These are phyloP conservation scores for Puya raimondii DNA, from an alignment of 176 grass and related monocot genomes.

Conservation along the genomic window DNA sequence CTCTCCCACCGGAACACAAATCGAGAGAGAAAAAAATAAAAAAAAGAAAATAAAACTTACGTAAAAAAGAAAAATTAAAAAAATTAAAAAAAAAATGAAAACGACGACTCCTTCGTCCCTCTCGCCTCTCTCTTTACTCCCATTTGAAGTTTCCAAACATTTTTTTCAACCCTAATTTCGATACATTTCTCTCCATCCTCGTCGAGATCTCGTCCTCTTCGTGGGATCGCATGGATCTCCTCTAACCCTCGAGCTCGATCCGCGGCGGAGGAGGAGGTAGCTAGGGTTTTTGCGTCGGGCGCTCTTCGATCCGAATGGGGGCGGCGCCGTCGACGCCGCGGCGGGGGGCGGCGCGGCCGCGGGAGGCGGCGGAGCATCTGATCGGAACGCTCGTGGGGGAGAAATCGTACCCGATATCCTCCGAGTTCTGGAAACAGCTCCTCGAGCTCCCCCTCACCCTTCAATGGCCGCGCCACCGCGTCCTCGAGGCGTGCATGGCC, in stretches of 20 bases:
- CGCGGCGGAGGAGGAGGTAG: neutral
- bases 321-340: conserved; percentile 78
- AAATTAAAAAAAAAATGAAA: neutral
- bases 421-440: conserved; percentile 91
- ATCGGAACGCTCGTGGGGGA: conserved; percentile 72
- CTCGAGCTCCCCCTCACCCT: conserved; percentile 83
- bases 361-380: conserved; percentile 61
- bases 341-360: conserved; percentile 29
- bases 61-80: neutral
- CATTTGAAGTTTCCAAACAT: neutral
- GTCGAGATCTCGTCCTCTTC: conserved; percentile 15
- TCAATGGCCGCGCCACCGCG: conserved; percentile 83
- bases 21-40: neutral
- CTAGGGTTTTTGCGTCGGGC: conserved; percentile 1
- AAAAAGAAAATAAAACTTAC: neutral
- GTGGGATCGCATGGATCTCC: conserved; percentile 16
- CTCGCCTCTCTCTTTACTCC: neutral
- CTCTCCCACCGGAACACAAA: too few relatives aligned
- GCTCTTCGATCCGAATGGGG: conserved; percentile 45
- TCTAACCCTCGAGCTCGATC: conserved; percentile 14
- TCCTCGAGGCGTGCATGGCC: conserved; percentile 79
- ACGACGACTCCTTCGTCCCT: neutral
- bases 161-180: neutral
- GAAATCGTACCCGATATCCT: conserved; percentile 62
- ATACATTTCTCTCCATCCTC: neutral